These are phyloP conservation scores for Russula foetens DNA, from an alignment of 768 basidiomycete genomes.

Conservation along the genomic window DNA sequence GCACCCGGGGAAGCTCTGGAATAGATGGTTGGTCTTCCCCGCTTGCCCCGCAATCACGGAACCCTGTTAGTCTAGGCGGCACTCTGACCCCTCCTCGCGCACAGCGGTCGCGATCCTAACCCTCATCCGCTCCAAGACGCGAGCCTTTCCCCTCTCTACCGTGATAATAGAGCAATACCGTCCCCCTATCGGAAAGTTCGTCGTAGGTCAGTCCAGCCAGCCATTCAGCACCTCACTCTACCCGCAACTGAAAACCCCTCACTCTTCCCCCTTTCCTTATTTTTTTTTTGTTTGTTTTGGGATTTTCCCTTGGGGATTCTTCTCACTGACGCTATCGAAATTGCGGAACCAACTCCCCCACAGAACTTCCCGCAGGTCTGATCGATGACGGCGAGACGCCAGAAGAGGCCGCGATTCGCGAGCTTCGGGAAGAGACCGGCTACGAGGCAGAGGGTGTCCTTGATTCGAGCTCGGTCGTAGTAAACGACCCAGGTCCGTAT, in stretches of 20 bases:
- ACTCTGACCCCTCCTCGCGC: not conserved
- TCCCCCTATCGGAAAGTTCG: slow-evolving; percentile 70
- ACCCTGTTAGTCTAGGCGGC: no score
- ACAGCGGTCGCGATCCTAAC: slow-evolving; percentile 82
- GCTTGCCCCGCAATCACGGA: not conserved
- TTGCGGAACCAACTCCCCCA: not conserved
- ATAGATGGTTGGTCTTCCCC: slow-evolving; percentile 56
- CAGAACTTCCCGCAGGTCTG: slow-evolving; percentile 65
- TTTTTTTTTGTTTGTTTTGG: not conserved
- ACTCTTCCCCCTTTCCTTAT: no score
- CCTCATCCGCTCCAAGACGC: slow-evolving; percentile 65
- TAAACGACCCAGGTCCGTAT: slow-evolving; percentile 60
- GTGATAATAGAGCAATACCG: slow-evolving; percentile 90
- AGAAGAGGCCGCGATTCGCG: slow-evolving; percentile 74
- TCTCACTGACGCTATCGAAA: not conserved
- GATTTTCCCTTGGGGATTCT: not conserved
- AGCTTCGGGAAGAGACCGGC: slow-evolving; percentile 91
- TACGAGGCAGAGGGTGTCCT: slow-evolving; percentile 60
- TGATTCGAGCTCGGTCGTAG: slow-evolving; percentile 53
- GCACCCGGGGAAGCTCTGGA: slow-evolving; percentile 65
- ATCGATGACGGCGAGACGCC: slow-evolving; percentile 82
- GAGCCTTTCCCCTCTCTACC: slow-evolving; percentile 66
- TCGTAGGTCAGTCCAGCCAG: slow-evolving; percentile 47
- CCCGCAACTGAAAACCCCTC: no score
- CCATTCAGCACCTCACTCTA: no score